phyloP scores from a whole-genome alignment of 352 stramenopile species.

The Phytophthora boehmeriae region DNA sequence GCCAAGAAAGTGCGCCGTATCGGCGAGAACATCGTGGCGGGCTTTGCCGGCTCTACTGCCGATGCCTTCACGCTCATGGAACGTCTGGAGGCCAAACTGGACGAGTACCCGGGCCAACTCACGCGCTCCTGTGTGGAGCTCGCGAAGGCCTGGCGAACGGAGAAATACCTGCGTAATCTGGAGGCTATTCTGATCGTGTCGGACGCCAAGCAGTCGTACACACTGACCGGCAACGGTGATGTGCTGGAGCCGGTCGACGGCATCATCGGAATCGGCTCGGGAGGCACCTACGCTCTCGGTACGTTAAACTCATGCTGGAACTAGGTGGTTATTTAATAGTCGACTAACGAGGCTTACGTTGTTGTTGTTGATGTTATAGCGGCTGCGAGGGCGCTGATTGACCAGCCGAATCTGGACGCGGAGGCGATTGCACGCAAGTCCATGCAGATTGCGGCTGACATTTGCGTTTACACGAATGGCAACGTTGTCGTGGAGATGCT shows the following conservation, averaged over 20 bases:
- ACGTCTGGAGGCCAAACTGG: constrained; percentile 97
- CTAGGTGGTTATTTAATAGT: neutral
- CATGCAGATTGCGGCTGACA: constrained; percentile 97
- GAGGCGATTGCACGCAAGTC: constrained; percentile 94
- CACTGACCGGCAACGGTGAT: constrained; percentile 98
- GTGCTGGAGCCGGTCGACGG: constrained; percentile 97
- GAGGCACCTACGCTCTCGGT: constrained; percentile 94
- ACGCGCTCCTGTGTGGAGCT: constrained; percentile 97
- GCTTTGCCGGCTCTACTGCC: constrained; percentile 97
- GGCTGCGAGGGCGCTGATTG: constrained; percentile 95
- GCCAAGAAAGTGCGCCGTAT: constrained; percentile 98
- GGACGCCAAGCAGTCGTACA: constrained; percentile 95
- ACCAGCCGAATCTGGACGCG: constrained; percentile 92
- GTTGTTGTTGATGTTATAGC: constrained; percentile 52
- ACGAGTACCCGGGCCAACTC: constrained; percentile 98
- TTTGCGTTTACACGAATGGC: constrained; percentile 99
- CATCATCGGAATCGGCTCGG: constrained; percentile 96
- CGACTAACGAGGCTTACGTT: constrained; percentile 10
- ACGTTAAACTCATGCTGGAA: constrained; percentile 24
- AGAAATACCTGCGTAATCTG: constrained; percentile 98
- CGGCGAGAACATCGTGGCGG: constrained; percentile 94
- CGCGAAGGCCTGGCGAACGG: constrained; percentile 98
- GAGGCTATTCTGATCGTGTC: constrained; percentile 96
- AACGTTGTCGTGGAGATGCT: constrained; percentile 95
- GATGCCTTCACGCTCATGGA: constrained; percentile 99